Conservation (phyloP, 306 rosid genomes). For the Oxytropis ochrocephala region DNA sequence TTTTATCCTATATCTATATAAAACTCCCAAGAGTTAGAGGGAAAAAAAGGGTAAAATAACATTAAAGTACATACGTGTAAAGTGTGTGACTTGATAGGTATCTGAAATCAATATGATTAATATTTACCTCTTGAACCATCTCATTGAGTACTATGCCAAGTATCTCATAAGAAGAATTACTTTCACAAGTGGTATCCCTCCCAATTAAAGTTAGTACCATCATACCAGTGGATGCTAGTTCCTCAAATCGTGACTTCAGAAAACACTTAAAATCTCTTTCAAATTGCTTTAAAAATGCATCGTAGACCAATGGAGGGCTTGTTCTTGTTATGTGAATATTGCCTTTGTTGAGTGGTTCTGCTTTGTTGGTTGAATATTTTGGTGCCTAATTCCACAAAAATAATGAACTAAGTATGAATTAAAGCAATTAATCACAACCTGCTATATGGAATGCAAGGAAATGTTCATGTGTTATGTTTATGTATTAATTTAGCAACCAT, state of each 20-base stretch:
- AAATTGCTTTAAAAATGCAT: constrained; percentile 33
- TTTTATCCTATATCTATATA: too few relatives aligned
- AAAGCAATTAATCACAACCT: neutral
- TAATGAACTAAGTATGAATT: neutral
- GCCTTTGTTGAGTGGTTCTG: constrained; percentile 4
- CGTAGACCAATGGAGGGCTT: constrained; percentile 21
- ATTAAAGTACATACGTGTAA: too few relatives aligned
- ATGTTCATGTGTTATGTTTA: too few relatives aligned
- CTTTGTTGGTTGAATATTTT: neutral
- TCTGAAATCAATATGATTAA: too few relatives aligned
- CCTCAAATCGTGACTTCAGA: constrained; percentile 30
- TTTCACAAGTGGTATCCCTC: neutral
- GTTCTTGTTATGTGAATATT: constrained; percentile 16
- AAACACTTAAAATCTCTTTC: constrained; percentile 32
- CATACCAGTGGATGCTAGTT: constrained; percentile 28
- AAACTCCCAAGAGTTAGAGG: too few relatives aligned
- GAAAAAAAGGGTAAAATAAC: too few relatives aligned
- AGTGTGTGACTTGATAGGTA: too few relatives aligned
- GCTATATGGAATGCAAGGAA: too few relatives aligned
- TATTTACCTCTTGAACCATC: constrained; percentile 39
- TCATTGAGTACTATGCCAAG: constrained; percentile 33
- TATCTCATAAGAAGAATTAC: neutral
- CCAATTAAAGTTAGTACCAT: constrained; percentile 37
- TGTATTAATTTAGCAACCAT: too few relatives aligned
- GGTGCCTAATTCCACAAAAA: constrained; percentile 7